Base-by-base conservation (phyloP, 2,329 filamentous ascomycete species). In the Alternaria sp. region DNA sequence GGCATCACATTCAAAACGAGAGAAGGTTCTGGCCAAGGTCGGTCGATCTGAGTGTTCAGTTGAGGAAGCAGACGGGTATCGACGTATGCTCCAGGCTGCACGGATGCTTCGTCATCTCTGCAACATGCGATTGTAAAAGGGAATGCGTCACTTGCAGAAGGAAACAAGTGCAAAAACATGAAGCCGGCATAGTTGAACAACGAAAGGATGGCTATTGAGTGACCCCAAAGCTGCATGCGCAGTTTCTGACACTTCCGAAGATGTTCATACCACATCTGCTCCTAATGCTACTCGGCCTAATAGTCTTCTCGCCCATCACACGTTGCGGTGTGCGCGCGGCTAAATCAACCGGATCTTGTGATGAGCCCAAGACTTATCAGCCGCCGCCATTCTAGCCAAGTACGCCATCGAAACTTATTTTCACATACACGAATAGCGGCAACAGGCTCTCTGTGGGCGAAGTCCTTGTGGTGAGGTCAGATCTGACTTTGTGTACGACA, bases 401-500 rank as follows among this genome's bases (percentile, higher is more conserved):
- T 9, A n/a, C 38, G 20, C 30, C 36, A 55, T 52, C 16, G 22
- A 41, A 20, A 20, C 22, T 52, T 20, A 25, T 41, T 28, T 52
- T 40, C 22, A 25, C 49, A 38, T 28, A 25, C 20, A 16, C 11
- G 5, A 8, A 11, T 32, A 41, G 34, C 34, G 46, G 16, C 3
- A 49, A n/a, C 30, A 16, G 12, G 16, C 9, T n/a, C 30, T 50
- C 14, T 30, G 10, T 34, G 28, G 25, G 46, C 32, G 20, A 50
- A 36, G 46, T 20, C 16, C 5, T 36, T 36, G 30, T 50, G 16
- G 40, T 51, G 57, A 55, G 43, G 57, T 54, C 34, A 5, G 30
- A 12, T 53, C 63, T 60, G 63, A 55, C 50, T 41, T 56, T 58
- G 40, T 45, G 41, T 46, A 34, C 41, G 32, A 32, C 50, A 41